Percentiles rank a stretch among this genome's conserved stretches.
These are phyloP conservation scores for Microdochium trichocladiopsis DNA, from an alignment of 2,329 filamentous ascomycete genomes.

Conservation along the genomic window DNA sequence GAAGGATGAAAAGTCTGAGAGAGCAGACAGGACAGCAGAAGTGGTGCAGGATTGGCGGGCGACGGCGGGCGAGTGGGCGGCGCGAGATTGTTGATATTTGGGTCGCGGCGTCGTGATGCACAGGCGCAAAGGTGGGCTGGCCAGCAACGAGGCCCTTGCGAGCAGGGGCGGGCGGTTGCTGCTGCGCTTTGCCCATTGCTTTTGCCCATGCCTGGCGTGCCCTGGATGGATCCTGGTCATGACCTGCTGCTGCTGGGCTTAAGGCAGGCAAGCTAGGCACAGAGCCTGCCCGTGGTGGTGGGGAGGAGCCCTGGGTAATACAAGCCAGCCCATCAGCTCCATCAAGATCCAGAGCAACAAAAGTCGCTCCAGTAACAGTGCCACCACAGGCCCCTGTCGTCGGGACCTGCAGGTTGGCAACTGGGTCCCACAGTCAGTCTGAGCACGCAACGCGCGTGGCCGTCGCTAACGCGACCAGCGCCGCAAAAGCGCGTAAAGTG, in stretches of 20 bases:
- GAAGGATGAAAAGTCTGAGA: not conserved
- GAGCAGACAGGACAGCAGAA: not conserved
- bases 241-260: not conserved
- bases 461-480: not conserved
- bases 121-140: not conserved
- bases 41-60: not conserved
- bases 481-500: not conserved
- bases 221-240: not conserved
- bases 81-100: not conserved
- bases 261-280: not conserved
- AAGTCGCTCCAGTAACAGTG: too few species aligned
- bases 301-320: not conserved
- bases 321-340: not conserved
- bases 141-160: not conserved
- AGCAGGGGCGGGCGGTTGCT: not conserved
- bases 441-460: not conserved
- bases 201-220: not conserved
- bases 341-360: not conserved
- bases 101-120: not conserved
- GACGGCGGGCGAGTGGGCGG: not conserved
- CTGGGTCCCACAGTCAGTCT: not conserved
- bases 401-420: not conserved
- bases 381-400: too few species aligned
- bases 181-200: not conserved
- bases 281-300: not conserved